phyloP scores from a whole-genome alignment of 306 rosid genomes.

The Prinsepia uniflora region DNA sequence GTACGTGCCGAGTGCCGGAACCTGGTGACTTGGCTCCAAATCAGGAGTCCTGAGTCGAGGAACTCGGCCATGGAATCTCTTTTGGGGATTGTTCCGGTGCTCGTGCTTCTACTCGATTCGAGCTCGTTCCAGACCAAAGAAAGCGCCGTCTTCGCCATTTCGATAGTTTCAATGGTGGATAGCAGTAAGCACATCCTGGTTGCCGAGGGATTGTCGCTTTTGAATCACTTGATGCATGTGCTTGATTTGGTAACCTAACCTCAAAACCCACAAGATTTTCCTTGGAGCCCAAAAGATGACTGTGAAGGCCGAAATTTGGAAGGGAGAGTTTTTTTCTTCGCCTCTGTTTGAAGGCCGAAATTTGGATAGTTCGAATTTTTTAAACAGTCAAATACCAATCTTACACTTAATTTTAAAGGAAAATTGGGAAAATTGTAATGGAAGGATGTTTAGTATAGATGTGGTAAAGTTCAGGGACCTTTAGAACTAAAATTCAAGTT shows the following conservation, averaged over 20 bases:
- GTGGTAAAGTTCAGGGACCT: no score
- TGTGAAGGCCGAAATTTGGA: no score
- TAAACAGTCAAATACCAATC: no score
- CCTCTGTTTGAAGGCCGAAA: no score
- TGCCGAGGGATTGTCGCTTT: constrained; percentile 70
- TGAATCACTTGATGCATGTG: constrained; percentile 67
- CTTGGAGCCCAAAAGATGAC: no score
- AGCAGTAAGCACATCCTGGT: constrained; percentile 53
- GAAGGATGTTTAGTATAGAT: no score
- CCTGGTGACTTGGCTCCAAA: constrained; percentile 71
- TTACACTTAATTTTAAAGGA: no score
- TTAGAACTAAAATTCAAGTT: no score
- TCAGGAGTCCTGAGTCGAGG: constrained; percentile 61
- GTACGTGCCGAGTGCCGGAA: constrained; percentile 63
- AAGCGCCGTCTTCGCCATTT: constrained; percentile 65
- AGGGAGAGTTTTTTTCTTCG: no score
- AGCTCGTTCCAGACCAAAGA: constrained; percentile 51
- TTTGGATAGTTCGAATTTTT: no score
- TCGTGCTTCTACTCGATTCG: constrained; percentile 68
- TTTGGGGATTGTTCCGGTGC: constrained; percentile 58
- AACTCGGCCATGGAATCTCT: constrained; percentile 60
- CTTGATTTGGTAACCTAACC: constrained; percentile 80
- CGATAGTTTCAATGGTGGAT: constrained; percentile 68
- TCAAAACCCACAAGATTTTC: no score
- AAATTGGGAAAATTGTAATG: no score